Percentiles rank a stretch among this genome's conserved stretches.
These are phyloP conservation scores for Cupressus sempervirens DNA, from an alignment of 75 land plant species.

Conservation along the genomic window DNA sequence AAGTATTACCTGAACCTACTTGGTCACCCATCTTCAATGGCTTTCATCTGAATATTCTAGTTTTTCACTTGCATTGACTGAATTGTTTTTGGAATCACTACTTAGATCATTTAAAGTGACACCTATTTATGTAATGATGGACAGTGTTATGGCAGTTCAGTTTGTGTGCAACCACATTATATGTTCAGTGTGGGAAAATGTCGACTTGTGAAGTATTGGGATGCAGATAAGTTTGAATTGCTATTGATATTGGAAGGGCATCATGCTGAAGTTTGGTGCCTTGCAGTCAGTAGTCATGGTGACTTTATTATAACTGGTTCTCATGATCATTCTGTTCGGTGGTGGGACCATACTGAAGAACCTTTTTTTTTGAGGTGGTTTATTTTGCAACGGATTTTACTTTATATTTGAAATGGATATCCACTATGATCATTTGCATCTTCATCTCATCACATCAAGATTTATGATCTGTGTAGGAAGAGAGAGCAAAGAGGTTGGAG, in stretches of 20 bases:
- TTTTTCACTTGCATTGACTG: not conserved
- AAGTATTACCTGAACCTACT: not conserved
- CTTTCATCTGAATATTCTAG: not conserved
- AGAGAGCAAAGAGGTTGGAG: conserved; percentile 93
- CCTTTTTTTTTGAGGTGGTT: conserved; percentile 95
- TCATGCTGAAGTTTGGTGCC: conserved; percentile 90
- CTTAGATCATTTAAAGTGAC: not conserved
- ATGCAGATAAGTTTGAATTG: conserved; percentile 98
- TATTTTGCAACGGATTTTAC: not conserved
- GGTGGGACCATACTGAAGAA: conserved; percentile 99
- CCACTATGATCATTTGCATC: not conserved
- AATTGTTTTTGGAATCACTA: not conserved
- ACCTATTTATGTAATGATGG: not conserved
- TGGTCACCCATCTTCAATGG: not conserved
- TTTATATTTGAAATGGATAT: not conserved
- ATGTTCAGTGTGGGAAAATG: conserved; percentile 96
- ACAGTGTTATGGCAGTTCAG: conserved; percentile 93
- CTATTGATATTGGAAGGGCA: conserved; percentile 97
- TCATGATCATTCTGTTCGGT: conserved; percentile 89
- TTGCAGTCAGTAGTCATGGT: conserved; percentile 85
- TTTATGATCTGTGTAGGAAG: conserved; percentile 65
- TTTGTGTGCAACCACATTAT: conserved; percentile 95
- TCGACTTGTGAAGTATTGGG: conserved; percentile 97
- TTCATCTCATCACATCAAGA: not conserved
- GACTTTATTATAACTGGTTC: conserved; percentile 96